These are phyloP conservation scores for Tetrahymena borealis DNA, from an alignment of 73 alveolate genomes.

Conservation along the genomic window DNA sequence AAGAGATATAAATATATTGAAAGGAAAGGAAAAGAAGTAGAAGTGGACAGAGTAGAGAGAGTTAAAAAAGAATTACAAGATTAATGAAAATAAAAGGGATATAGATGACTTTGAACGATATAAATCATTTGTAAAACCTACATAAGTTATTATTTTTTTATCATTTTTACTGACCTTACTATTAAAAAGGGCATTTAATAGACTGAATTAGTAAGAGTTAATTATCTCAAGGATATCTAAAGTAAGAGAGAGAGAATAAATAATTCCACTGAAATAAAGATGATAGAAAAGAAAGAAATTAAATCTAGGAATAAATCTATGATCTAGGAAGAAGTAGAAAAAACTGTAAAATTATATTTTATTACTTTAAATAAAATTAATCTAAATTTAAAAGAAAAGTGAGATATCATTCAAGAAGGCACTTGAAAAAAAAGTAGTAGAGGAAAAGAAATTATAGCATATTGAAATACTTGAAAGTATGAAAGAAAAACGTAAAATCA, in stretches of 20 bases:
- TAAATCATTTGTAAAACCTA: not conserved
- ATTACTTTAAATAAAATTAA: not conserved
- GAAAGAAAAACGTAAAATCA: not conserved
- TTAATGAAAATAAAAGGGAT: not conserved
- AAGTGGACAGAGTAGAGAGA: not conserved
- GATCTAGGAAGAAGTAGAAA: not conserved
- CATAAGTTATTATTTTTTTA: not conserved
- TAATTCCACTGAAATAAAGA: not conserved
- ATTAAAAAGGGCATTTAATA: not conserved
- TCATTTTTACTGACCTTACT: not conserved
- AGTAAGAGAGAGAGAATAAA: not conserved
- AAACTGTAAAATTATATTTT: not conserved
- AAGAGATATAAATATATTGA: not conserved
- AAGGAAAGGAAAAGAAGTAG: not conserved
- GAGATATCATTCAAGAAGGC: not conserved
- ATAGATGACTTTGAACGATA: not conserved
- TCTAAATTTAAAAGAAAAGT: not conserved
- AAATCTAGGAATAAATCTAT: not conserved
- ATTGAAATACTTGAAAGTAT: not conserved
- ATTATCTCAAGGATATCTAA: not conserved
- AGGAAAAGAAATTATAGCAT: not conserved
- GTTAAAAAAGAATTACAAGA: not conserved
- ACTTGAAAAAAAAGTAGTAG: not conserved
- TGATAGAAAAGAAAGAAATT: not conserved
- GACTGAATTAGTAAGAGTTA: not conserved